Percentiles rank a stretch among this genome's conserved stretches.
These are phyloP conservation scores for Trypanosoma melophagium DNA, from an alignment of 208 protist species.

Conservation along the genomic window DNA sequence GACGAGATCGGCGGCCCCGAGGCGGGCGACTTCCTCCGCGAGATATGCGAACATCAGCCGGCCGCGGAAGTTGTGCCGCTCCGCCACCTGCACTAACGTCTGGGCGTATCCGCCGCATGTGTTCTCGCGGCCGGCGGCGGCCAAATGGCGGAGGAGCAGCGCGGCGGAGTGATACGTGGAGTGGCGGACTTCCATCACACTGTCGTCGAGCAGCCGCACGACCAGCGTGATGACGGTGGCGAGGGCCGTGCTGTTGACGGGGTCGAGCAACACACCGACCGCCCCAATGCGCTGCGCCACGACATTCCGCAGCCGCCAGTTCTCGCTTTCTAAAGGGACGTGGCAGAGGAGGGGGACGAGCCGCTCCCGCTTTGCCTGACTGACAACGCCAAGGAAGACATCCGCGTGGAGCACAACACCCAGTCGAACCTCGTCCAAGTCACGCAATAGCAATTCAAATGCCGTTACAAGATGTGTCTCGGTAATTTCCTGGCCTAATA, in stretches of 20 bases:
- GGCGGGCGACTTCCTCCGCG: conserved; percentile 70
- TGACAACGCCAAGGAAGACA: conserved; percentile 77
- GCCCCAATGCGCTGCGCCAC: conserved; percentile 86
- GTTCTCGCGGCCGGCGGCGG: conserved; percentile 34
- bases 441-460: conserved; percentile 93
- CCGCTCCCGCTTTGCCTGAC: conserved; percentile 44
- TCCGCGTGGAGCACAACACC: conserved; percentile 87
- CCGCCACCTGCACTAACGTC: conserved; percentile 73
- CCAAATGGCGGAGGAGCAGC: conserved; percentile 71
- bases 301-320: conserved; percentile 93
- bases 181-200: conserved; percentile 86
- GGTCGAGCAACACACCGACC: conserved; percentile 72
- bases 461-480: conserved; percentile 82
- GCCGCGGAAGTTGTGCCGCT: conserved; percentile 72
- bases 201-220: conserved; percentile 85
- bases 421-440: conserved; percentile 96
- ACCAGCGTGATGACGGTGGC: conserved; percentile 63
- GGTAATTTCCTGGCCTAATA: conserved; percentile 88
- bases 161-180: conserved; percentile 81
- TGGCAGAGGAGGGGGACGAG: conserved; percentile 79
- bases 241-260: conserved; percentile 45
- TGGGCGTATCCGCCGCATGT: conserved; percentile 50
- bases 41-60: conserved; percentile 91
- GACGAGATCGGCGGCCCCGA: conserved; percentile 56
- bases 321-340: conserved; percentile 89